Base-by-base conservation (phyloP, 208 protist species). In the Trichomonas gallinae region DNA sequence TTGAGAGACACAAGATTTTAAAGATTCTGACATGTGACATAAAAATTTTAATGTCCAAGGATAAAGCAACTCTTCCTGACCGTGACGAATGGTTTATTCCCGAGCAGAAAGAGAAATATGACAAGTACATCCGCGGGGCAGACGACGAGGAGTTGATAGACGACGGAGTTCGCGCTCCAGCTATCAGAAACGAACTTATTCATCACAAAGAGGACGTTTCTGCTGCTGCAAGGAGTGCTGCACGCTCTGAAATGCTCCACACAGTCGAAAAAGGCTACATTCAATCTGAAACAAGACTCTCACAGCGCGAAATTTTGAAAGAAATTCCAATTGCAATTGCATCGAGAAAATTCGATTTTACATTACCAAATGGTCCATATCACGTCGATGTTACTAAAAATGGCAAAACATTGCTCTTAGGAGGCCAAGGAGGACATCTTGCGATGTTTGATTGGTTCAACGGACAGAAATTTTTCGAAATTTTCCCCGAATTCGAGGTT, bases 231-330 rank as follows among this genome's bases (percentile, higher is more conserved):
- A 26, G 83, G 6, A n/a, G 83, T 48, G 83, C 83, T 38, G 83
- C n/a, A 26, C 83, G 83, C 42, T 91, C 83, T 21, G 83, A 91
- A 91, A 91, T 91, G 83, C 83, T 91, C 48, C 36, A 91, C 31
- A 91, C 83, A 91, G 83, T 91, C 48, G 83, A 91, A 9, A 23
- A 45, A 91, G 83, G 83, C 21, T 91, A 91, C 48, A 36, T 91
- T n/a, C 15, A 91, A 45, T 26, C 8, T 10, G 40, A 48, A 44
- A 48, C 36, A 45, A 23, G 8, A 44, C 11, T 91, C 3, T 49
- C 83, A 10, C 83, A 91, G 42, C 34, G 42, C 10, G 6, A 15
- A 91, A 91, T 91, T 48, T 36, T 48, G 15, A 48, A 91, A 45
- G 83, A 91, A 49, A 91, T 91, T 31, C 83, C 83, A 48, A 91